Percentiles rank a stretch among this genome's conserved stretches.
These are phyloP conservation scores for Aspergillus incahuasiensis DNA, from an alignment of 495 filamentous ascomycete species.

Conservation along the genomic window DNA sequence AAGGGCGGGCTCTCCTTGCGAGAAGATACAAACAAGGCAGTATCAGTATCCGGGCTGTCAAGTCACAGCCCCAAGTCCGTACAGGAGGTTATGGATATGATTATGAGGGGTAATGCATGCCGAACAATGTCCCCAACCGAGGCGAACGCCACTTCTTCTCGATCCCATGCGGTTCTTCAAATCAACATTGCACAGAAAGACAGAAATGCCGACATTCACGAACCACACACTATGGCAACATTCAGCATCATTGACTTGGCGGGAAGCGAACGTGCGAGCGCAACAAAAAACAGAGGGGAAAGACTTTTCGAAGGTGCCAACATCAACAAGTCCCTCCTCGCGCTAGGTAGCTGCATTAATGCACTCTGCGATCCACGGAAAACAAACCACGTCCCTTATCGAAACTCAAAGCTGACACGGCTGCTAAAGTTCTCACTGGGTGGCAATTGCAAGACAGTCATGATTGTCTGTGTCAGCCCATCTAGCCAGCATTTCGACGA, in stretches of 20 bases:
- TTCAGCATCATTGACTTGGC: constrained; percentile 97
- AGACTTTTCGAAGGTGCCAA: constrained; percentile 91
- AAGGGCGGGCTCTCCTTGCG: constrained; percentile 89
- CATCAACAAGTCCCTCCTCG: constrained; percentile 97
- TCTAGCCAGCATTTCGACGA: constrained; percentile 98
- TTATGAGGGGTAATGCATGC: constrained; percentile 88
- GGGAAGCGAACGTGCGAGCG: constrained; percentile 92
- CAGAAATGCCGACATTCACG: constrained; percentile 85
- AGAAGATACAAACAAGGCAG: constrained; percentile 89
- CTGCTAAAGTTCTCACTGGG: constrained; percentile 95
- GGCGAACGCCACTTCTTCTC: constrained; percentile 95
- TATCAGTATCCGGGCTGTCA: constrained; percentile 86
- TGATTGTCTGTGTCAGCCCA: constrained; percentile 98
- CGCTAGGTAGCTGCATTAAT: constrained; percentile 97
- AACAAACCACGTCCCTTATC: constrained; percentile 91
- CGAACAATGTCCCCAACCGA: constrained; percentile 96
- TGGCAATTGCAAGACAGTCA: constrained; percentile 97
- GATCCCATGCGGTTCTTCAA: constrained; percentile 97
- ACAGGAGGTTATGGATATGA: constrained; percentile 98
- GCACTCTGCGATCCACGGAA: constrained; percentile 93
- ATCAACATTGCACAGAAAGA: constrained; percentile 95
- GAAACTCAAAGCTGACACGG: constrained; percentile 95
- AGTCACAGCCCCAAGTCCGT: constrained; percentile 87
- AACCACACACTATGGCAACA: constrained; percentile 96
- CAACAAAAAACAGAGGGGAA: constrained; percentile 94